phyloP scores from a whole-genome alignment of 2,329 filamentous ascomycete genomes.

The Huntiella savannae region DNA sequence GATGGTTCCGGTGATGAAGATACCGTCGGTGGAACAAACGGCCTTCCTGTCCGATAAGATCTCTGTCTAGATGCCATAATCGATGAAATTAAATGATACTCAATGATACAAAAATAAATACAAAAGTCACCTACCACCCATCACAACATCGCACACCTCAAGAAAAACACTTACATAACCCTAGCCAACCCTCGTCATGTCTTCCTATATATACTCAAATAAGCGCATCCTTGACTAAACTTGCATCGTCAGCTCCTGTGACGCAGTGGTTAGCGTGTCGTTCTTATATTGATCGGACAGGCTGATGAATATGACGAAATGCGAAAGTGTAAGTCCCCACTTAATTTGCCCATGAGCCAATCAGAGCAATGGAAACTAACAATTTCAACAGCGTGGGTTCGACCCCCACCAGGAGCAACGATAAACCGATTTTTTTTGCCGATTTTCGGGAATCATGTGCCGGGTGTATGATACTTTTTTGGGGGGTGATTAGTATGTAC shows the following conservation, averaged over 20 bases:
- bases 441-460: not conserved
- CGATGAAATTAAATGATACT: slow-evolving; percentile 1
- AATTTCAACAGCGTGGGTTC: slow-evolving; percentile 12
- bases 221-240: slow-evolving; percentile 5
- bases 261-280: slow-evolving; percentile 14
- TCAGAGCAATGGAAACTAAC: slow-evolving; percentile 8
- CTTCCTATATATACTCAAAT: slow-evolving; percentile 5
- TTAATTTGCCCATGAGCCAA: slow-evolving; percentile 1
- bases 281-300: slow-evolving; percentile 13
- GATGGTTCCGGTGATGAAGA: not conserved
- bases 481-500: no score
- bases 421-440: slow-evolving; percentile 8
- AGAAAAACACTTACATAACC: not conserved
- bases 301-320: slow-evolving; percentile 13
- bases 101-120: slow-evolving; percentile 2
- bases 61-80: not conserved
- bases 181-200: not conserved
- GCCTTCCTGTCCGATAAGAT: not conserved
- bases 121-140: not conserved
- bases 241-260: slow-evolving; percentile 12
- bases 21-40: not conserved
- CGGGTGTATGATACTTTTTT: no score
- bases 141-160: not conserved
- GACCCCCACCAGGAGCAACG: slow-evolving; percentile 13
- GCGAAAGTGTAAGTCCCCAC: slow-evolving; percentile 12